Percentiles rank a stretch among this genome's conserved stretches.
Evolutionary conservation across 2,329 filamentous ascomycete species (phyloP).

Genomic region (Colletotrichum sp.): DNA sequence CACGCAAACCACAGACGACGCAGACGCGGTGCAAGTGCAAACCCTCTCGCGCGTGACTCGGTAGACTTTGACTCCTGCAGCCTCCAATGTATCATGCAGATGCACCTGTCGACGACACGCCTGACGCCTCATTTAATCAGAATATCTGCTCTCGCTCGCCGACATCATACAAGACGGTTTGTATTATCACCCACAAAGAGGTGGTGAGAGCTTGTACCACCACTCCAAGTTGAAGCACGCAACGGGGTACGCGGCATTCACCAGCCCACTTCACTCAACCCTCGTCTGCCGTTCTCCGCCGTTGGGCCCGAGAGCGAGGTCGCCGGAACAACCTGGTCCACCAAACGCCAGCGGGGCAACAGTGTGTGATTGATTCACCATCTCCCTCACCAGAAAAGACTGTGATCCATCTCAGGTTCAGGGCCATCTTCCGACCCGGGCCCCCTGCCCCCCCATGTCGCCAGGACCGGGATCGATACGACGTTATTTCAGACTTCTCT

Average conservation of each 20-base stretch:
- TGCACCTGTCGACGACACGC: neutral
- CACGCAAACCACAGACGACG: neutral
- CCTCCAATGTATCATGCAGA: neutral
- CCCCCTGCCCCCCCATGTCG: neutral
- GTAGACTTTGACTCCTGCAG: slow-evolving; percentile 7
- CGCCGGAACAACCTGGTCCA: neutral
- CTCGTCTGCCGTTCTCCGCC: slow-evolving; percentile 2
- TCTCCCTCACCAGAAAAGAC: neutral
- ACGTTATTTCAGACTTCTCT: neutral
- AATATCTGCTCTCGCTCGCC: neutral
- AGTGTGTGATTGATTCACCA: neutral
- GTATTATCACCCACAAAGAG: neutral
- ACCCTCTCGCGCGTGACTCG: slow-evolving; percentile 6
- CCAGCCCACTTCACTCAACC: neutral
- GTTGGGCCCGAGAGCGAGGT: neutral
- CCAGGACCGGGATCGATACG: slow-evolving; percentile 3
- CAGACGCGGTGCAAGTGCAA: neutral
- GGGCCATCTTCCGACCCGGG: neutral
- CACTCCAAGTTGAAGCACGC: neutral
- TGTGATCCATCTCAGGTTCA: neutral
- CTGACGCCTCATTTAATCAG: neutral
- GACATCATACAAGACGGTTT: neutral
- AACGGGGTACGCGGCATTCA: neutral
- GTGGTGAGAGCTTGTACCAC: neutral
- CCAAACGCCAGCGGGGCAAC: neutral